Evolutionary conservation across 2,329 filamentous ascomycete genomes (phyloP).

Genomic region (Geosmithia putterillii): DNA sequence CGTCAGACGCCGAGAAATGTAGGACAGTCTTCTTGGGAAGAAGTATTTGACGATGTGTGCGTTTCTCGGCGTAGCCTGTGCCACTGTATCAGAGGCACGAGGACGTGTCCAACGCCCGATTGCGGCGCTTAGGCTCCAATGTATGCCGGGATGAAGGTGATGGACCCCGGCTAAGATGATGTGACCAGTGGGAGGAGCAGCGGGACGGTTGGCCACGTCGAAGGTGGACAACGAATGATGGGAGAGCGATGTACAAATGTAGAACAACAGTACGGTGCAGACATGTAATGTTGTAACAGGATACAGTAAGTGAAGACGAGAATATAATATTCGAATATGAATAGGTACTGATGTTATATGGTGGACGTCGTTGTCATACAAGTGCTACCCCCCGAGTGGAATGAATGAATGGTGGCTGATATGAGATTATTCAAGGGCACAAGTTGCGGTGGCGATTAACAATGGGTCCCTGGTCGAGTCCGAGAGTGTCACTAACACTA

Average conservation of each 20-base stretch:
- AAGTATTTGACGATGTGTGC: background rate
- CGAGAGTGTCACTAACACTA: no score
- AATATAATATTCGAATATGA: no score
- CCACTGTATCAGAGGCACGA: background rate
- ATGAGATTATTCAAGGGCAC: background rate
- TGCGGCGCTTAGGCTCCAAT: background rate
- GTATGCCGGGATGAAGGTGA: background rate
- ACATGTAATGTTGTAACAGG: no score
- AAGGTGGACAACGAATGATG: no score
- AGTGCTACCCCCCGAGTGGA: background rate
- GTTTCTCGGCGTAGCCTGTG: background rate
- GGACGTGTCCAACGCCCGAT: background rate
- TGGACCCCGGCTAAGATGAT: background rate
- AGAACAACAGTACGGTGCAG: no score
- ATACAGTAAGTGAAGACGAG: no score
- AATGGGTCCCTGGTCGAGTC: no score
- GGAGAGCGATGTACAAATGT: no score
- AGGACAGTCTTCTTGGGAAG: no score
- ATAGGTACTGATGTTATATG: background rate
- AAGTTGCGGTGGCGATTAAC: background rate
- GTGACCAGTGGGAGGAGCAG: background rate
- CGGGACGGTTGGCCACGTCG: background rate
- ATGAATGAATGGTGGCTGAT: background rate
- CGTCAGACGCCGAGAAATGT: no score
- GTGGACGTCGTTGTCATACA: background rate